phyloP scores from a whole-genome alignment of 306 rosid species.

The Glycine latifolia region DNA sequence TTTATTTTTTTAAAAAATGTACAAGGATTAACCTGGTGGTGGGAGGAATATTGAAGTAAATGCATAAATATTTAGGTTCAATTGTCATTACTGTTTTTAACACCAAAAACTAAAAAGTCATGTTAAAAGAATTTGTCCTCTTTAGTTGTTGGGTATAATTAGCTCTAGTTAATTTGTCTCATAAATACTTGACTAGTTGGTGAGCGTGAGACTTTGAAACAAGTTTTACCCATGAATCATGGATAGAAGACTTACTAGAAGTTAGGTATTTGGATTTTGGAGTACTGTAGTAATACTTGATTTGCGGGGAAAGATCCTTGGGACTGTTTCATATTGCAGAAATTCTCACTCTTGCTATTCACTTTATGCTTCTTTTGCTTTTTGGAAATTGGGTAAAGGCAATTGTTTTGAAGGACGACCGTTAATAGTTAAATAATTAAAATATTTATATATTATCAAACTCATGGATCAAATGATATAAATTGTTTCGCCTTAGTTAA shows the following conservation, averaged over 20 bases:
- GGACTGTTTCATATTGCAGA: background rate
- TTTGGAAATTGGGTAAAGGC: background rate
- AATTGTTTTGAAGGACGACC: background rate
- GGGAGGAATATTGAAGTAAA: too few relatives aligned
- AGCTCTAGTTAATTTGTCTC: background rate
- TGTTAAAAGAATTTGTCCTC: background rate
- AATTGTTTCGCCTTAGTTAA: too few relatives aligned
- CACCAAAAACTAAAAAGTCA: too few relatives aligned
- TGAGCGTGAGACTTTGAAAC: background rate
- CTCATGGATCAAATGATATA: too few relatives aligned
- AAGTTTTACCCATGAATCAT: conserved; percentile 20
- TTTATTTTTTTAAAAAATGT: too few relatives aligned
- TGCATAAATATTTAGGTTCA: too few relatives aligned
- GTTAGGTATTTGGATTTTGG: conserved; percentile 8
- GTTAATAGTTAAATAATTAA: background rate
- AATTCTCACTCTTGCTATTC: too few relatives aligned
- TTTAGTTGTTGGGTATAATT: background rate
- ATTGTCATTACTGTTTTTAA: too few relatives aligned
- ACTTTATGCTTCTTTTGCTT: background rate
- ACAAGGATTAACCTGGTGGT: too few relatives aligned
- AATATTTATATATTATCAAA: too few relatives aligned
- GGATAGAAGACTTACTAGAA: conserved; percentile 32
- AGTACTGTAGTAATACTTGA: background rate
- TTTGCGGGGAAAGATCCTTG: background rate
- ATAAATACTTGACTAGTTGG: conserved; percentile 8